Percentiles rank a stretch among this genome's conserved stretches.
Conservation (phyloP, 1,284 basidiomycete species). For the Agaricales sp. region DNA sequence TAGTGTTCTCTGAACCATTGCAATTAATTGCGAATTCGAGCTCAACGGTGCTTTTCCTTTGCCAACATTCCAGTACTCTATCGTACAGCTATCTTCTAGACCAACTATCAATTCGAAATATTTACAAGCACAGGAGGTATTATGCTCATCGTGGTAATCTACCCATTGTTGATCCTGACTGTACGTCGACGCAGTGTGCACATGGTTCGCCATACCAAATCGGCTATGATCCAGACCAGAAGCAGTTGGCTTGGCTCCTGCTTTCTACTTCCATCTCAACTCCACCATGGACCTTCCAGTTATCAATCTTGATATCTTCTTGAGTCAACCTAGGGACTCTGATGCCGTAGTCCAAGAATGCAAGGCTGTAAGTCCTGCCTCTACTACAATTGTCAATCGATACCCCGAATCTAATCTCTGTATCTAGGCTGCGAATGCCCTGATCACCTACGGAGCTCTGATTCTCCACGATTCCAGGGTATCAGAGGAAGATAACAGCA, state of each 20-base stretch:
- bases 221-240: not conserved
- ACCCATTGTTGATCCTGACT: too few species aligned
- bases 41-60: not conserved
- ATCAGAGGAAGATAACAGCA: constrained; percentile 68
- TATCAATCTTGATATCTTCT: constrained; percentile 71
- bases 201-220: not conserved
- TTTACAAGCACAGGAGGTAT: too few species aligned
- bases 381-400: not conserved
- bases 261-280: constrained; percentile 18
- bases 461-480: constrained; percentile 77
- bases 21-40: too few species aligned
- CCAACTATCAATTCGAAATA: too few species aligned
- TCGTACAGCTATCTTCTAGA: too few species aligned
- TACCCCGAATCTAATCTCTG: constrained; percentile 4
- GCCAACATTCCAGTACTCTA: not conserved
- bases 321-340: constrained; percentile 35
- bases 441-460: constrained; percentile 76
- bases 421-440: constrained; percentile 62
- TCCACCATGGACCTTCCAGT: constrained; percentile 45
- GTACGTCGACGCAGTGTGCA: too few species aligned
- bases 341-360: constrained; percentile 48
- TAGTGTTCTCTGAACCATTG: too few species aligned
- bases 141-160: too few species aligned
- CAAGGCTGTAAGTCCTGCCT: constrained; percentile 36
- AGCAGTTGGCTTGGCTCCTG: not conserved